Evolutionary conservation across 805 yeast genomes (phyloP), one percentile per base, ranked within the genome.

Genomic region (Kluyveromyces lactis): DNA sequence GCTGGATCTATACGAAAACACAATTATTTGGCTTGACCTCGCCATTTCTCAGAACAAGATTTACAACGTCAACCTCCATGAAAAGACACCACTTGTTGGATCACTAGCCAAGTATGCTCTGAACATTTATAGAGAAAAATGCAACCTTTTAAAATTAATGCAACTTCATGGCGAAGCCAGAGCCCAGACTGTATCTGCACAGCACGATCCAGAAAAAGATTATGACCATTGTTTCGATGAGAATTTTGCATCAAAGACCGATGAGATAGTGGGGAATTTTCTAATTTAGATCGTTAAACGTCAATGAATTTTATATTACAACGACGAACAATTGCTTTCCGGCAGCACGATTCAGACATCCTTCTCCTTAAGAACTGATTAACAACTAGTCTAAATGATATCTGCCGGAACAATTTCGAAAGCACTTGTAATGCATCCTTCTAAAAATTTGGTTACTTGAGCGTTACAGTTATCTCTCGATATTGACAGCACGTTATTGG

Each of bases 341-440:
- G 18, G 29, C 34, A 30, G 34, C 34, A 36, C 34, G 40, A 26
- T 19, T 36, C 18, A 30, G 23, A 19, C 33, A 36, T 30, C 40
- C 40, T 28, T 36, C 40, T 36, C 6, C 12, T 7, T 31, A 6
- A 11, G 4, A 15, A 13, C 12, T 19, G 13, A 13, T 16, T 9
- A 6, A 27, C 30, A 7, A 5, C 11, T n/a, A 3, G 34, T 28
- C 27, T 28, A 10, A 30, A 18, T 17, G 28, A 36, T 30, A 36
- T 30, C 40, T 36, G 40, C 34, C 30, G 19, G 34, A 26, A 18
- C 9, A 18, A 27, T n/a, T 27, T 27, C 24, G 23, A 29, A 19
- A 36, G 40, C 40, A 28, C 33, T 30, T 15, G 34, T 30, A 29
- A 29, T 18, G 18, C 40, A 19, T 36, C 40, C 34, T 36, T 36